Base-by-base conservation (phyloP, 495 filamentous ascomycete genomes). In the Trichoderma virens region DNA sequence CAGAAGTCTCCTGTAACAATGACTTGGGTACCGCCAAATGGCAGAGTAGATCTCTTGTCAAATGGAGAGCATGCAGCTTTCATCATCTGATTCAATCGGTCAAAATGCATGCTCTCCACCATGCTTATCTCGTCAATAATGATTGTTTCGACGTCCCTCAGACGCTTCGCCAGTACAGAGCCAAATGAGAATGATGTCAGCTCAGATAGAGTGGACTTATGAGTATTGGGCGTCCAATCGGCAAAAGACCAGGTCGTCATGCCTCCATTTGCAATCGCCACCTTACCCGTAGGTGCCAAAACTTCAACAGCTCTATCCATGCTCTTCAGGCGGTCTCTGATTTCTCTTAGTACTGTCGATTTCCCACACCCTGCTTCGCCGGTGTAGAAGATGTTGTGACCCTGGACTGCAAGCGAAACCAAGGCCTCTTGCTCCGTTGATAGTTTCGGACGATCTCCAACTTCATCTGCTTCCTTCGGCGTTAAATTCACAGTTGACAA, bases 1-100 rank as follows among this genome's bases (percentile, higher is more conserved):
- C 95, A 97, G 72, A 97, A 98, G 74, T 98, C 94, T 0, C 94
- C 94, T 0, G 93, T 97, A 27, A 97, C 88, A 35, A 98, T 84
- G 31, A 98, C 79, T 69, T 97, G 93, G 45, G 95, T 92, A 1
- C 93, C 93, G 34, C 94, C 94, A 73, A 97, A 98, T 0, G 93
- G 86, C 1, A 83, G 75, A 30, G 25, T 0, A 56, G 51, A 56
- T 5, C 9, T 1, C 8, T 28, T 56, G 18, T 45, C 13, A 13
- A 14, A 14, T 3, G 41, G 41, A 7, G 41, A n/a, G 47, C 77
- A 72, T 23, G 70, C 73, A 9, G 43, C 66, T 62, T 83, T 79
- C 76, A 86, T 79, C 27, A 82, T 62, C 6, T 61, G 67, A 63
- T 83, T 84, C 1, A 88, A 67, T 27, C 85, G 72, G 64, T 82